Evolutionary conservation across 208 protist genomes (phyloP).

Genomic region (Borovskyia barvae): DNA sequence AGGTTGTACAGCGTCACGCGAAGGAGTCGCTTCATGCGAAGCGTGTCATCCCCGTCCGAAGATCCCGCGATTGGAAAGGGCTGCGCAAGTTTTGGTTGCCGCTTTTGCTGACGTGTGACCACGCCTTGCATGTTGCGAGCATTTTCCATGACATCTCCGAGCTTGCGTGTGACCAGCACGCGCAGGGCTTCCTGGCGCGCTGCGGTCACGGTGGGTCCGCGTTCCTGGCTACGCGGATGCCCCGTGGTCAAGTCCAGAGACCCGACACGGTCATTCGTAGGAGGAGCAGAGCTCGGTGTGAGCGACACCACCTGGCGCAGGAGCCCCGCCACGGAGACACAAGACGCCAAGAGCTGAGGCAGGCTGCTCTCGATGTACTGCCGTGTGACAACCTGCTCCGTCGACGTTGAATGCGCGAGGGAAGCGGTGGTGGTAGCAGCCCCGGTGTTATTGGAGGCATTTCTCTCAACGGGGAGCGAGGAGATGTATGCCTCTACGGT

Average conservation of each 20-base stretch:
- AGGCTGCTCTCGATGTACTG: conserved; percentile 14
- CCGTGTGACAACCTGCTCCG: neutral
- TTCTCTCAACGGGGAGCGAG: no score
- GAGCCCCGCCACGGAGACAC: conserved; percentile 5
- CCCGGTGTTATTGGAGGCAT: no score
- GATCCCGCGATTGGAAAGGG: neutral
- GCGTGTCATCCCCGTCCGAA: conserved; percentile 2
- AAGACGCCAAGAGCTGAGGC: conserved; percentile 5
- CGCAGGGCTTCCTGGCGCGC: conserved; percentile 4
- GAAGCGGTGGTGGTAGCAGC: neutral
- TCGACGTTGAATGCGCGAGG: neutral
- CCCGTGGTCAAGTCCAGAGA: no score
- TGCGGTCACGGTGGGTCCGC: neutral
- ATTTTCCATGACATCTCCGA: conserved; percentile 38
- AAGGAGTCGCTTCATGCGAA: conserved; percentile 37
- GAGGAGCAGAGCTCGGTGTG: no score
- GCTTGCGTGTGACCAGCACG: conserved; percentile 24
- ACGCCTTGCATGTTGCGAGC: conserved; percentile 23
- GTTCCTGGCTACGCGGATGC: no score
- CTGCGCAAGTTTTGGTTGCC: neutral
- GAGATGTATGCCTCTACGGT: conserved; percentile 16
- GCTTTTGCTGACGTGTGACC: conserved; percentile 19
- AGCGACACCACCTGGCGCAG: conserved; percentile 10
- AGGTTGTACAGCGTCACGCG: conserved; percentile 31
- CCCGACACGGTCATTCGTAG: no score